These are phyloP conservation scores for Musa itinerans DNA, from an alignment of 176 grass and related monocot genomes.

Conservation along the genomic window DNA sequence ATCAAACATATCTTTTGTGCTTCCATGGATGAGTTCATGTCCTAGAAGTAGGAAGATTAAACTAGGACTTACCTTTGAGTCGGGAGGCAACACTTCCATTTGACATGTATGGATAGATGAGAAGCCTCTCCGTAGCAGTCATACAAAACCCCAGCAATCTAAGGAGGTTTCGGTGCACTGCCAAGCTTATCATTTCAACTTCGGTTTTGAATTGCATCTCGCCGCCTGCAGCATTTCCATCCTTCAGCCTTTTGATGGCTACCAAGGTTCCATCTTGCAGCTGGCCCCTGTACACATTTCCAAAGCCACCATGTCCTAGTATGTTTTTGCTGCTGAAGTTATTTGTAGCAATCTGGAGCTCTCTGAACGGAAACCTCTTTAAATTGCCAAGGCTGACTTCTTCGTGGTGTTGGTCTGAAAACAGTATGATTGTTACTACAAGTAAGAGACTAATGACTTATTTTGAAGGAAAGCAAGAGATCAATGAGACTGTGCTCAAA, in stretches of 20 bases:
- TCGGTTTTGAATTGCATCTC: conserved; percentile 80
- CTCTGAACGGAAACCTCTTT: conserved; percentile 71
- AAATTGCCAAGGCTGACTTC: conserved; percentile 56
- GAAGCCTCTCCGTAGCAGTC: conserved; percentile 76
- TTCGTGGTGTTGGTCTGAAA: conserved; percentile 46
- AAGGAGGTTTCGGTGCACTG: conserved; percentile 74
- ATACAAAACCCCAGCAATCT: conserved; percentile 66
- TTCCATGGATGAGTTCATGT: too few species aligned
- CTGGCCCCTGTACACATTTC: conserved; percentile 69
- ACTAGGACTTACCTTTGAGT: conserved; percentile 51
- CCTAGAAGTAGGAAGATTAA: too few species aligned
- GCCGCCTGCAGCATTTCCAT: conserved; percentile 56
- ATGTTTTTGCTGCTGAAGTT: conserved; percentile 85
- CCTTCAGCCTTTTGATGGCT: conserved; percentile 78
- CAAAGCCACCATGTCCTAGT: conserved; percentile 80
- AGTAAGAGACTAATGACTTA: not conserved
- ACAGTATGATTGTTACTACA: not conserved
- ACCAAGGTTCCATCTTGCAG: conserved; percentile 62
- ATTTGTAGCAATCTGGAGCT: conserved; percentile 61
- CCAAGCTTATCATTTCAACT: conserved; percentile 90
- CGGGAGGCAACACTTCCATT: conserved; percentile 85
- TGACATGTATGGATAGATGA: conserved; percentile 85
- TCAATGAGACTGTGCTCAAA: too few species aligned
- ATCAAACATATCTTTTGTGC: not conserved
- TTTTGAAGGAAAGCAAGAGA: too few species aligned